Evolutionary conservation across 805 yeast genomes (phyloP), one percentile per base, ranked within the genome.

Genomic region (Candida broadrunensis): DNA sequence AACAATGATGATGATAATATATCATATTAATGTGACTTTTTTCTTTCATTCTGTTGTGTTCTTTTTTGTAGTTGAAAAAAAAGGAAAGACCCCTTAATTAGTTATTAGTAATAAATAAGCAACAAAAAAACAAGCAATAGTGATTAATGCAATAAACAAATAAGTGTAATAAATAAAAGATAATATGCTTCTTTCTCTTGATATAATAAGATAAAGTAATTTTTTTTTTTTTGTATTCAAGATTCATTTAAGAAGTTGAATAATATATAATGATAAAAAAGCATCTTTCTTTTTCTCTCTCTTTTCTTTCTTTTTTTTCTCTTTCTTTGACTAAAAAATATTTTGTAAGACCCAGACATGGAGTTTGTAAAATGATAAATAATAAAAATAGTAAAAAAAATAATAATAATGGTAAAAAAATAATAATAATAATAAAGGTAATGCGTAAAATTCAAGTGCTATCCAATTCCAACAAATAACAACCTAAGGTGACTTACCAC

Each of bases 401-500:
- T 25, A 37, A 25, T 33, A 37, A 36, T 18, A 31, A 35, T 18
- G 33, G 36, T 18, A 33, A 33, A 37, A 35, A 42, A 20, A 33
- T 3, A 39, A 29, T 21, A 25, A 23, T 34, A 32, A 12, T 14
- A 17, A 17, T 17, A 23, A 5, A 12, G 7, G n/a, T 12, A 15
- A 8, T 6, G 14, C n/a, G 24, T 14, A 33, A n/a, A 17, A 8
- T n/a, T n/a, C n/a, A n/a, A n/a, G n/a, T n/a, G n/a, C n/a, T n/a
- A n/a, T n/a, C n/a, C n/a, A n/a, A n/a, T n/a, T n/a, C n/a, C n/a
- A n/a, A n/a, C n/a, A 21, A 21, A 21, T 30, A 25, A 25, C 29
- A 25, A 25, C 12, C 12, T 25, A 5, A 5, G 29, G 29, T 14
- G 37, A 21, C 26, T 50, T 56, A 69, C 75, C 75, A 70, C 73